Percentiles rank a stretch among this genome's conserved stretches.
These are phyloP conservation scores for Phyllosticta citribraziliensis DNA, from an alignment of 2,329 filamentous ascomycete genomes.

Conservation along the genomic window DNA sequence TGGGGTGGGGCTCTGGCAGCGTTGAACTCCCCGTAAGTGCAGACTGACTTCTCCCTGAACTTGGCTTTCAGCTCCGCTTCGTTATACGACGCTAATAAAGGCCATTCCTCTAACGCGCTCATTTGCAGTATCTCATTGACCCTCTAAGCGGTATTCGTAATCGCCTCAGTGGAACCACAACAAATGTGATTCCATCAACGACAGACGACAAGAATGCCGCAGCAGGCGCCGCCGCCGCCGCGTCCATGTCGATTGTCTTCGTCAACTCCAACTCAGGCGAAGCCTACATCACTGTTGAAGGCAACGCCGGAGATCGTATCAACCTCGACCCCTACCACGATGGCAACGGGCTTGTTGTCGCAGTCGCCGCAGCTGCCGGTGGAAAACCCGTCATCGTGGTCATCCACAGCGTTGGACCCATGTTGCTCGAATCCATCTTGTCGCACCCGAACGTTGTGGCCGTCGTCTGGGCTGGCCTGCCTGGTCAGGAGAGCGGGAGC, in stretches of 20 bases:
- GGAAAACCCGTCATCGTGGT: slow-evolving; percentile 31
- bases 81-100: background rate
- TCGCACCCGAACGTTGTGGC: slow-evolving; percentile 28
- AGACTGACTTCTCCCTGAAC: background rate
- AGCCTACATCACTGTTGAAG: slow-evolving; percentile 39
- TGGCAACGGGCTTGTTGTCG: slow-evolving; percentile 31
- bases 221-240: slow-evolving; percentile 27
- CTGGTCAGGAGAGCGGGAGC: slow-evolving; percentile 37
- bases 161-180: slow-evolving; percentile 27
- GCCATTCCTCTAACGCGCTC: background rate
- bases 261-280: slow-evolving; percentile 41
- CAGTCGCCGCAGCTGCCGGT: slow-evolving; percentile 21
- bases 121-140: slow-evolving; percentile 31
- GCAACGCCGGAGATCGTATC: slow-evolving; percentile 38
- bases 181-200: slow-evolving; percentile 28
- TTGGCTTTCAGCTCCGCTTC: background rate
- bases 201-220: slow-evolving; percentile 29
- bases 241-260: slow-evolving; percentile 35
- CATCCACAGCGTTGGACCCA: slow-evolving; percentile 28
- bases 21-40: slow-evolving; percentile 29
- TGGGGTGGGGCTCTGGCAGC: slow-evolving; percentile 57
- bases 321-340: slow-evolving; percentile 39
- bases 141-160: slow-evolving; percentile 34
- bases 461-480: slow-evolving; percentile 30
- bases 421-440: slow-evolving; percentile 28